phyloP scores from a whole-genome alignment of 805 yeast species.

The Wickerhamomyces silvicola region DNA sequence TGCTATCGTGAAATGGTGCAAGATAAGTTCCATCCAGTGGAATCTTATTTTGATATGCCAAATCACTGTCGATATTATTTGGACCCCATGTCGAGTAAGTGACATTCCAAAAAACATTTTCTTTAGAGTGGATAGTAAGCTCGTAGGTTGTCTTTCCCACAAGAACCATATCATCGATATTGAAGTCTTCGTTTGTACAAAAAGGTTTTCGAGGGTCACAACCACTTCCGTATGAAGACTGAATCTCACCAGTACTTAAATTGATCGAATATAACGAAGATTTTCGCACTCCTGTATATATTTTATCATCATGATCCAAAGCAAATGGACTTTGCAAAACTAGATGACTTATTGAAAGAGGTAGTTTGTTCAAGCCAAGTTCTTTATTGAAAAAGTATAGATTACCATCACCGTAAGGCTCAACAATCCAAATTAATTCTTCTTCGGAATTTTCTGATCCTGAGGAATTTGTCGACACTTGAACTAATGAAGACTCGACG shows the following conservation, averaged over 20 bases:
- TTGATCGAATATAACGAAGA: constrained; percentile 74
- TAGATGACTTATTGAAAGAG: constrained; percentile 70
- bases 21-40: constrained; percentile 72
- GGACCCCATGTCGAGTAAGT: constrained; percentile 90
- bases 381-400: constrained; percentile 73
- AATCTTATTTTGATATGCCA: constrained; percentile 41
- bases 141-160: constrained; percentile 72
- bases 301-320: constrained; percentile 59
- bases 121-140: constrained; percentile 67
- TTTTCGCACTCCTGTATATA: constrained; percentile 79
- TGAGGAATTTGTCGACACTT: constrained; percentile 23
- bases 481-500: constrained; percentile 58
- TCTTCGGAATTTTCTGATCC: constrained; percentile 13
- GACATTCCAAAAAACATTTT: constrained; percentile 74
- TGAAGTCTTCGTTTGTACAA: constrained; percentile 10
- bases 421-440: constrained; percentile 74
- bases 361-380: constrained; percentile 72
- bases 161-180: constrained; percentile 36
- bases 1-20: constrained; percentile 77
- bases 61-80: constrained; percentile 62
- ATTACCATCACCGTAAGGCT: constrained; percentile 81
- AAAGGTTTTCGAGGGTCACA: constrained; percentile 4
- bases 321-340: constrained; percentile 85
- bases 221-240: constrained; percentile 59
- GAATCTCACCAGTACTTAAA: constrained; percentile 64